Evolutionary conservation across 805 yeast species (phyloP).

Genomic region (Candida patagonica): DNA sequence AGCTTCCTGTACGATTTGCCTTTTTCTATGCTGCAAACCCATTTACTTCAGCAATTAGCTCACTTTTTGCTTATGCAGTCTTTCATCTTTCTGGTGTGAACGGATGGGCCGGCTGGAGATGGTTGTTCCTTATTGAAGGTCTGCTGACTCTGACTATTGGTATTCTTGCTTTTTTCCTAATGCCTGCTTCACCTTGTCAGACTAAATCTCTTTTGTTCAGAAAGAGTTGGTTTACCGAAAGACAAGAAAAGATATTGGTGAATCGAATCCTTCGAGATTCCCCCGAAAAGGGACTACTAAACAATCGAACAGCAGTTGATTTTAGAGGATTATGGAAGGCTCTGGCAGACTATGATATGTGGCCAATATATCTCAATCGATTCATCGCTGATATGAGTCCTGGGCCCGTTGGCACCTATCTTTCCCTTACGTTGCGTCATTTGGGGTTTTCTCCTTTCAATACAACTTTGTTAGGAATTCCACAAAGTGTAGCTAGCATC

Average conservation of each 20-base stretch:
- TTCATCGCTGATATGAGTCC: conserved; percentile 32
- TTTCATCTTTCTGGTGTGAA: conserved; percentile 37
- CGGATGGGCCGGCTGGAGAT: conserved; percentile 49
- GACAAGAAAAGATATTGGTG: conserved; percentile 49
- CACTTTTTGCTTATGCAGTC: conserved; percentile 41
- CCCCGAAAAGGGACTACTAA: conserved; percentile 55
- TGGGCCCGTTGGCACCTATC: conserved; percentile 30
- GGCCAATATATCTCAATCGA: conserved; percentile 45
- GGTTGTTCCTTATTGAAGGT: conserved; percentile 57
- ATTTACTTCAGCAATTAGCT: conserved; percentile 32
- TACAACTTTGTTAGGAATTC: conserved; percentile 40
- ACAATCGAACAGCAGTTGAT: conserved; percentile 45
- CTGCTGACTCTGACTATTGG: conserved; percentile 43
- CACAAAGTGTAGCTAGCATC: conserved; percentile 3
- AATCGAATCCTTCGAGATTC: conserved; percentile 53
- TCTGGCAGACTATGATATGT: conserved; percentile 39
- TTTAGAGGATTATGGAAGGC: conserved; percentile 33
- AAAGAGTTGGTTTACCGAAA: conserved; percentile 45
- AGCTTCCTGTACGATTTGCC: conserved; percentile 46
- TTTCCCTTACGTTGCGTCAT: conserved; percentile 38
- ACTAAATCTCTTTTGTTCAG: conserved; percentile 40
- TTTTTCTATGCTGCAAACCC: conserved; percentile 47
- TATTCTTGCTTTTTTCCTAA: conserved; percentile 31
- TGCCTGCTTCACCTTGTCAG: conserved; percentile 44
- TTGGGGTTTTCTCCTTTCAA: conserved; percentile 44